phyloP scores from a whole-genome alignment of 192 early-diverging fungal species.

The Coemansia sp. region DNA sequence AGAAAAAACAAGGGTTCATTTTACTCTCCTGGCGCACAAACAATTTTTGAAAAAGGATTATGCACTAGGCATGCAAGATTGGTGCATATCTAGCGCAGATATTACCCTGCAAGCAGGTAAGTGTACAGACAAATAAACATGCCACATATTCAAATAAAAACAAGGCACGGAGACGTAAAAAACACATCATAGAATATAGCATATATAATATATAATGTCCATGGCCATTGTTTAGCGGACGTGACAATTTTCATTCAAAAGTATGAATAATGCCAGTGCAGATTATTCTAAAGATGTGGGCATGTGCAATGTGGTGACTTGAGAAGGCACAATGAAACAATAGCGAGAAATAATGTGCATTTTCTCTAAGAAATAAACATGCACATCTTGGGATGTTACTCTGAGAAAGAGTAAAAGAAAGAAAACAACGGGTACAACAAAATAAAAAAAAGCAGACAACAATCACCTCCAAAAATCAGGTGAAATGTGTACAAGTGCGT shows the following conservation, averaged over 20 bases:
- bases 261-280: not conserved
- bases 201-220: not conserved
- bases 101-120: not conserved
- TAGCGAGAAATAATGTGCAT: not conserved
- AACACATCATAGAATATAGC: not conserved
- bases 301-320: not conserved
- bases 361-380: not conserved
- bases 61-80: conserved; percentile 9
- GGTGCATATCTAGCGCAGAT: conserved; percentile 5
- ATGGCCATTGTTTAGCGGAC: not conserved
- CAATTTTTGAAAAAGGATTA: not conserved
- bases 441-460: too few species aligned
- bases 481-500: conserved; percentile 20
- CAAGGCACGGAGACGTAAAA: too few species aligned
- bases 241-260: not conserved
- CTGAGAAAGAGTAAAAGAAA: not conserved
- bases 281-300: not conserved
- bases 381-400: not conserved
- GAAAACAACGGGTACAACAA: not conserved
- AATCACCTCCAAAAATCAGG: conserved; percentile 8
- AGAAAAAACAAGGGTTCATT: not conserved
- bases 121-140: not conserved
- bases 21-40: not conserved
- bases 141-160: not conserved
- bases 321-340: not conserved